Conservation (phyloP, 176 grass and related monocot species). For the Ensete glaucum region DNA sequence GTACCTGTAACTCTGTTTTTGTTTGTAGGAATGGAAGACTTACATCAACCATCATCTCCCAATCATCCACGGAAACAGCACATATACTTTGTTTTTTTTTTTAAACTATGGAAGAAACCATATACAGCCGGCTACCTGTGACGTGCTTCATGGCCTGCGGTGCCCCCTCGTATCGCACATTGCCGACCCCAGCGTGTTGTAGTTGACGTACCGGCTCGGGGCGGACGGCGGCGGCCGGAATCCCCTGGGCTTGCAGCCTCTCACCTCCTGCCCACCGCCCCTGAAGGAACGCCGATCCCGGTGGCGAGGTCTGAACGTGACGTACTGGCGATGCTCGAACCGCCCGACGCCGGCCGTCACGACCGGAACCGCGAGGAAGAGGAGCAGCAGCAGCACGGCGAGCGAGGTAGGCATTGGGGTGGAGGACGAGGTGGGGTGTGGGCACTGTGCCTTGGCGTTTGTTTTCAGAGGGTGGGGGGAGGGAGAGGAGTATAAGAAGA, state of each 20-base stretch:
- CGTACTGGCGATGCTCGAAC: background rate
- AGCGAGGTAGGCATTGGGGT: conserved; percentile 14
- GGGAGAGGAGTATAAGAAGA: background rate
- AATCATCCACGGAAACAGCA: no score
- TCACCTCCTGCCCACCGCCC: conserved; percentile 18
- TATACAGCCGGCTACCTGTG: background rate
- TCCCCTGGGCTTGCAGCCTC: conserved; percentile 66
- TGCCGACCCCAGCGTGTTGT: conserved; percentile 53
- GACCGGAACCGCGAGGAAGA: conserved; percentile 5
- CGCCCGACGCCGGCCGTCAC: background rate
- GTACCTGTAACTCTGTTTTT: no score
- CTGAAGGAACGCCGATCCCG: conserved; percentile 12
- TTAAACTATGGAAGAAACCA: background rate
- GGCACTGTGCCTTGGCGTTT: background rate
- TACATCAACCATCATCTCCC: conserved; percentile 2
- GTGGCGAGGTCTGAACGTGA: background rate
- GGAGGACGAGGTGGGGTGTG: background rate
- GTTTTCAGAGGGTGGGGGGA: background rate
- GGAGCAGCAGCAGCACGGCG: conserved; percentile 23
- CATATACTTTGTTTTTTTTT: background rate
- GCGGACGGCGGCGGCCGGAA: conserved; percentile 51
- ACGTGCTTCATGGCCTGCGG: conserved; percentile 24
- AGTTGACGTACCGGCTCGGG: conserved; percentile 75
- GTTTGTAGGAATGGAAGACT: conserved; percentile 3
- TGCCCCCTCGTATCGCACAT: conserved; percentile 25